Percentiles rank a stretch among this genome's conserved stretches.
phyloP scores from a whole-genome alignment of 2,329 filamentous ascomycete species.

The Falciphora oryzae region DNA sequence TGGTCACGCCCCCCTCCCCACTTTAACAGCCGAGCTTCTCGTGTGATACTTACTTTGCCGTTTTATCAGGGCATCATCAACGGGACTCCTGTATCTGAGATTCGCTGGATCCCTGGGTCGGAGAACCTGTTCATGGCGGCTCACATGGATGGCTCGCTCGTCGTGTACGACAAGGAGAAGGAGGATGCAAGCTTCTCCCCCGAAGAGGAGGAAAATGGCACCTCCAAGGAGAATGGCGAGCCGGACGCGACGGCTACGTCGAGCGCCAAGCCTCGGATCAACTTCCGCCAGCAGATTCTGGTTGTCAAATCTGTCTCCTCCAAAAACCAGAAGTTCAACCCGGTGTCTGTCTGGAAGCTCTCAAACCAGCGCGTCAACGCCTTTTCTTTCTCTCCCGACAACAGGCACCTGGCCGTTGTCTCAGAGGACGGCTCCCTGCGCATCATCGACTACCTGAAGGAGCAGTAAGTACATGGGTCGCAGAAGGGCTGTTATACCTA shows the following conservation, averaged over 20 bases:
- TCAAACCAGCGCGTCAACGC: constrained; percentile 87
- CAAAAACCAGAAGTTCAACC: constrained; percentile 88
- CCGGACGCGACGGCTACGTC: constrained; percentile 20
- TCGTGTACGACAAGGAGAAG: constrained; percentile 97
- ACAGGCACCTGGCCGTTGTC: constrained; percentile 79
- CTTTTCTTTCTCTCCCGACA: constrained; percentile 88
- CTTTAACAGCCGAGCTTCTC: constrained; percentile 5
- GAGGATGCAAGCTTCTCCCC: constrained; percentile 76
- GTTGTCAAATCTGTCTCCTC: constrained; percentile 91
- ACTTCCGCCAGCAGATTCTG: constrained; percentile 49
- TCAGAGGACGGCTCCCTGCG: constrained; percentile 86
- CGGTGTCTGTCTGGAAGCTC: constrained; percentile 86
- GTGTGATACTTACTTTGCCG: constrained; percentile 12
- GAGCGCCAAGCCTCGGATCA: constrained; percentile 28
- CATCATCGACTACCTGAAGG: constrained; percentile 86
- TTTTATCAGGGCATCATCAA: constrained; percentile 73
- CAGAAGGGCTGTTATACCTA: neutral
- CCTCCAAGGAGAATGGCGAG: constrained; percentile 69
- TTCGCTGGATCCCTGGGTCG: constrained; percentile 89
- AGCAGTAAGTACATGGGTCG: constrained; percentile 57
- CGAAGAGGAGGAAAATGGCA: constrained; percentile 48
- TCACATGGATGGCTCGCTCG: constrained; percentile 82
- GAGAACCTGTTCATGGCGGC: constrained; percentile 89
- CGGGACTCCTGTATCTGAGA: constrained; percentile 74
- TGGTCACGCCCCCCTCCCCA: neutral